Evolutionary conservation across 1,284 basidiomycete species (phyloP).

Genomic region (Mycosarcoma mackinlayi): DNA sequence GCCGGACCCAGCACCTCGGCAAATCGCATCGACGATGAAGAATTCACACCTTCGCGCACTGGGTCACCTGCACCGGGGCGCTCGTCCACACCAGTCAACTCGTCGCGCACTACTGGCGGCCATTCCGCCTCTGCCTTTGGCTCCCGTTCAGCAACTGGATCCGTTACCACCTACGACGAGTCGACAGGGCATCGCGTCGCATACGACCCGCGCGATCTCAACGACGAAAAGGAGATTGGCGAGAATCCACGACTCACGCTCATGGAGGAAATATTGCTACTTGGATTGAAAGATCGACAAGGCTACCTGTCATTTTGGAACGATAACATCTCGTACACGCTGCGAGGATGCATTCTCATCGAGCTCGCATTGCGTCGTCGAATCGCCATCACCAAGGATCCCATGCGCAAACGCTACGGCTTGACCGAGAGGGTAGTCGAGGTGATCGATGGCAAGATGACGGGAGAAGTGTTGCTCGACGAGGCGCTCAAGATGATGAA

Average conservation of each 20-base stretch:
- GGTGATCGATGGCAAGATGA: conserved; percentile 60
- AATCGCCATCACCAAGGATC: conserved; percentile 56
- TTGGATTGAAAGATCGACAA: conserved; percentile 90
- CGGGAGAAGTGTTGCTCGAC: conserved; percentile 65
- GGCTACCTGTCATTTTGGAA: conserved; percentile 69
- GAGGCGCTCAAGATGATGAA: conserved; percentile 66
- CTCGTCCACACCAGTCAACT: conserved; percentile 22
- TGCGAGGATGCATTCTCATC: conserved; percentile 66
- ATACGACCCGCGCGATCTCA: conserved; percentile 90
- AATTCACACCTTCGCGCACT: conserved; percentile 35
- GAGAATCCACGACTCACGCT: conserved; percentile 87
- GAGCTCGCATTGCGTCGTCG: conserved; percentile 64
- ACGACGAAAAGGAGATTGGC: conserved; percentile 78
- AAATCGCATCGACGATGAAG: conserved; percentile 32
- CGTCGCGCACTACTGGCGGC: conserved; percentile 22
- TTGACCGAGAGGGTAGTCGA: conserved; percentile 59
- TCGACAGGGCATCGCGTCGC: conserved; percentile 74
- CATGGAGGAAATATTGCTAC: conserved; percentile 93
- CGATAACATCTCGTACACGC: conserved; percentile 67
- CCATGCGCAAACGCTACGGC: conserved; percentile 42
- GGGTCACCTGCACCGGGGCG: conserved; percentile 27
- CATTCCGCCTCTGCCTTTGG: conserved; percentile 23
- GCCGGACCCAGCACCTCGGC: conserved; percentile 36
- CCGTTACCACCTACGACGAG: conserved; percentile 46
- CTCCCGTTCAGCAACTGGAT: conserved; percentile 48